Evolutionary conservation across 495 filamentous ascomycete species (phyloP).

Genomic region (Amniculicola lignicola): DNA sequence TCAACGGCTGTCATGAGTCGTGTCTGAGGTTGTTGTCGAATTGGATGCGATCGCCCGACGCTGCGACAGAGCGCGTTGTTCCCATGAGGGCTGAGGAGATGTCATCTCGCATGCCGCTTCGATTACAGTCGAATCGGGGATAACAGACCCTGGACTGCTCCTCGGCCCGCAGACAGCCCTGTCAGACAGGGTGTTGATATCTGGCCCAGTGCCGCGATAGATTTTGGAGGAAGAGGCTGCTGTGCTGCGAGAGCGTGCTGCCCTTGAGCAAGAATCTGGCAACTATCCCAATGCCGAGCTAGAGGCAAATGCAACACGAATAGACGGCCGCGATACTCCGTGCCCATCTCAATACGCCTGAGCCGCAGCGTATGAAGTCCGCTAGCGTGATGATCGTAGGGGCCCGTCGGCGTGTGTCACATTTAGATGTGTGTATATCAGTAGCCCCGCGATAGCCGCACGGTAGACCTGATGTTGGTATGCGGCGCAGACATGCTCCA

Average conservation of each 20-base stretch:
- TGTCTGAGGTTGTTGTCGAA: too few species aligned
- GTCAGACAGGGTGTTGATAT: too few species aligned
- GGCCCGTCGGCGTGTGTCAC: background rate
- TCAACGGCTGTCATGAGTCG: background rate
- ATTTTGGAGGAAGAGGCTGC: background rate
- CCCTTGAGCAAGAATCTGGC: background rate
- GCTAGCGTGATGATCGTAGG: background rate
- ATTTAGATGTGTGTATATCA: background rate
- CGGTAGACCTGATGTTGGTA: background rate
- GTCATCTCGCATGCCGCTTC: constrained; percentile 2
- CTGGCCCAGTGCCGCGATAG: background rate
- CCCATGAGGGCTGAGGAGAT: too few species aligned
- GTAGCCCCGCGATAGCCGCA: constrained; percentile 23
- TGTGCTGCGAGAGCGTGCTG: background rate
- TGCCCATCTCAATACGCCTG: background rate
- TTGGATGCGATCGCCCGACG: too few species aligned
- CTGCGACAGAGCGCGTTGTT: too few species aligned
- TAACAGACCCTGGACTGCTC: background rate
- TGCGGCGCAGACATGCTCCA: background rate
- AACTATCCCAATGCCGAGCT: background rate
- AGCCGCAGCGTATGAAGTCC: background rate
- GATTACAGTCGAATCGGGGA: constrained; percentile 2
- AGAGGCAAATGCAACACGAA: too few species aligned
- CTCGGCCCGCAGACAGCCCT: too few species aligned
- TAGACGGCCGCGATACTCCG: too few species aligned